Percentiles rank a stretch among this genome's conserved stretches.
phyloP scores from a whole-genome alignment of 495 filamentous ascomycete genomes.

The Tuber calosporum region DNA sequence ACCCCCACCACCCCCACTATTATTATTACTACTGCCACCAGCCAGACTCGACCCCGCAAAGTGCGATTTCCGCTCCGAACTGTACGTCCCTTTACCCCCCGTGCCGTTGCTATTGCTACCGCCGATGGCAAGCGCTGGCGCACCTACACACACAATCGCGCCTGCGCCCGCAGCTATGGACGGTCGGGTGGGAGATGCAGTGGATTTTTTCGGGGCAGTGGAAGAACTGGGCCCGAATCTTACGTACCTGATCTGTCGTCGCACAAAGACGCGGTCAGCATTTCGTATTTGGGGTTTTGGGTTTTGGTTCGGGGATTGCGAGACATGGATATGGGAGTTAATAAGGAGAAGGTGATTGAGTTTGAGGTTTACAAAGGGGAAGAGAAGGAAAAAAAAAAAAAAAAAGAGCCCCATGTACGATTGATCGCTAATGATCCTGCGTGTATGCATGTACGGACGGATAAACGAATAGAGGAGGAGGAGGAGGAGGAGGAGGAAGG shows the following conservation, averaged over 20 bases:
- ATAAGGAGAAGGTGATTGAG: neutral
- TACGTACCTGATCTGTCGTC: conserved; percentile 37
- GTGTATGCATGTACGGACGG: neutral
- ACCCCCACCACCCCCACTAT: neutral
- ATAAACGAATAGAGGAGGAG: neutral
- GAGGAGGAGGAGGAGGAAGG: too few species aligned
- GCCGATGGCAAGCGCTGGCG: neutral
- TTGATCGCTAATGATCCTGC: neutral
- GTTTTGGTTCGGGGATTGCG: neutral
- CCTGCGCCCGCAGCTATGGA: conserved; percentile 28
- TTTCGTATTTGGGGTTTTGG: neutral
- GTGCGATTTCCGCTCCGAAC: conserved; percentile 15
- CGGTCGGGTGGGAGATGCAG: conserved; percentile 29
- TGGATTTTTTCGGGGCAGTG: conserved; percentile 18
- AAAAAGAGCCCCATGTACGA: neutral
- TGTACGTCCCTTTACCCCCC: neutral
- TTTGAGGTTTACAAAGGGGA: neutral
- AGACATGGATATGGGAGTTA: neutral
- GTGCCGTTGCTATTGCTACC: conserved; percentile 17
- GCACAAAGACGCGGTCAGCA: conserved; percentile 1
- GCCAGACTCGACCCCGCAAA: conserved; percentile 4
- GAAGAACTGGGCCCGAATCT: conserved; percentile 26
- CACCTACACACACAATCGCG: neutral
- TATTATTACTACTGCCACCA: neutral
- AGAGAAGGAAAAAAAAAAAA: neutral